Evolutionary conservation across 441 rosid species (phyloP), one percentile per base, ranked within the genome.

Genomic region (Pelargonium cotyledonis): DNA sequence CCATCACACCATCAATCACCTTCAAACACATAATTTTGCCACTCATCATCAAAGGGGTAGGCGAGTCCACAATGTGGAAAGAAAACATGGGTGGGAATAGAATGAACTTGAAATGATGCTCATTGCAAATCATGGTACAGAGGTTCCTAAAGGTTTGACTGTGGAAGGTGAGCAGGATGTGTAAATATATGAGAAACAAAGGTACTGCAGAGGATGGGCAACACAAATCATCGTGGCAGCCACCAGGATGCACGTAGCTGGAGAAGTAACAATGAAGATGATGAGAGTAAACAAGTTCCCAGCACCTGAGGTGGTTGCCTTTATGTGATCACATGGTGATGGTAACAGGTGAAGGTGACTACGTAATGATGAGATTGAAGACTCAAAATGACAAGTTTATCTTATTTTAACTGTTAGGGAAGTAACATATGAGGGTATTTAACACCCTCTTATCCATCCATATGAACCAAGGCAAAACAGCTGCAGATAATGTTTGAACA

Each of bases 241-340:
- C 57, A 40, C 43, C 57, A 12, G 57, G 16, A 40, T 40, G 43
- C 43, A 6, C 57, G 1, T 12, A 49, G 57, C 57, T 49, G 7
- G 16, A n/a, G 55, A 11, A 47, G 55, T 47, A 11, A 10, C 55
- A 47, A 5, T n/a, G 15, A 47, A 47, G 55, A 12, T 47, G 55
- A 47, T 12, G 55, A 47, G 55, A 47, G 10, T 47, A 47, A 47
- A n/a, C 55, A 47, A 47, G 3, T 49, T 49, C n/a, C 57, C 6
- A 4, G 57, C 57, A 49, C 57, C 57, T 49, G 57, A 49, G 57
- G 57, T 49, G 57, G 57, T 14, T 49, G 43, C 43, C 43, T 40
- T 40, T 40, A 7, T 40, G 43, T 40, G 43, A 40, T 40, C 43
- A 40, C 43, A 40, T 8, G 43, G 43, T 7, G 43, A 40, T 8